Conservation (phyloP, 345 rosid species). For the Laguncularia racemosa region DNA sequence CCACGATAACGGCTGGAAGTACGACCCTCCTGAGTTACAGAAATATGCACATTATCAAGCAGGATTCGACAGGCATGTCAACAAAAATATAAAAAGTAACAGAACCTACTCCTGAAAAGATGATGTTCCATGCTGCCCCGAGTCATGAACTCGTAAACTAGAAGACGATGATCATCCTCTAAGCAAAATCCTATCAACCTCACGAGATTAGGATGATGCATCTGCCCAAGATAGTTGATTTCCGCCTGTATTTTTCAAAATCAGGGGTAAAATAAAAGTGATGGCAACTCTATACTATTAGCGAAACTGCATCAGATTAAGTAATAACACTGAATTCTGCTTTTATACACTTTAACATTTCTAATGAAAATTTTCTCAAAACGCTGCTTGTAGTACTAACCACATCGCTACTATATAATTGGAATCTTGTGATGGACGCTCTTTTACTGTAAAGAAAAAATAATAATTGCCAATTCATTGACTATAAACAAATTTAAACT, state of each 20-base stretch:
- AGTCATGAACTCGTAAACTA: conserved; percentile 69
- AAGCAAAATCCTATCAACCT: conserved; percentile 68
- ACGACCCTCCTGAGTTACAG: conserved; percentile 62
- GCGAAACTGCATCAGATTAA: no score
- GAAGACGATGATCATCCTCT: conserved; percentile 68
- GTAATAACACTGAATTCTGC: no score
- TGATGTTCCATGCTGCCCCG: conserved; percentile 81
- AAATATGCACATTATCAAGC: no score
- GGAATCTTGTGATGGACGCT: no score
- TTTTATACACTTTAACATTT: no score
- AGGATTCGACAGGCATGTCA: no score
- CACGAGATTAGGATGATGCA: conserved; percentile 66
- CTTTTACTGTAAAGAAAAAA: no score
- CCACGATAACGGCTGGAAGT: conserved; percentile 88
- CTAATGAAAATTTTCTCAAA: no score
- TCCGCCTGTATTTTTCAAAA: conserved; percentile 42
- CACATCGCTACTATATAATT: no score
- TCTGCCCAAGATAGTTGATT: conserved; percentile 62
- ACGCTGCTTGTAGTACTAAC: background rate
- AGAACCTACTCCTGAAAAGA: conserved; percentile 57
- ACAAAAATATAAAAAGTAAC: background rate
- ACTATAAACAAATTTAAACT: background rate
- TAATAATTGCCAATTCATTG: no score
- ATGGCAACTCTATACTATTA: background rate
- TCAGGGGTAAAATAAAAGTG: conserved; percentile 6